Conservation (phyloP, 176 grass and related monocot species). For the Aegilops speltoides region DNA sequence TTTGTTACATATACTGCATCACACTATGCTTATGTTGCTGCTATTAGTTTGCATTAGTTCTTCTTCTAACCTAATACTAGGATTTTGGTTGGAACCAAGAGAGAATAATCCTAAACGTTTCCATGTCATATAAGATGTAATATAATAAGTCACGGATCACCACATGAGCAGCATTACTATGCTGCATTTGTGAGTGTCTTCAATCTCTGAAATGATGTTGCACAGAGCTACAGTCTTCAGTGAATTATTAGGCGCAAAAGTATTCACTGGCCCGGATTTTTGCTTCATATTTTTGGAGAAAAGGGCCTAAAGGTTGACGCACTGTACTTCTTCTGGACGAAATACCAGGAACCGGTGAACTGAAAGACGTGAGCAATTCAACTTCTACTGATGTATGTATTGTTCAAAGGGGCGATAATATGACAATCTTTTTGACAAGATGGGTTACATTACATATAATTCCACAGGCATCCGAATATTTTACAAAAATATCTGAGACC, state of each 20-base stretch:
- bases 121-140: neutral
- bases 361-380: neutral
- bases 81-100: conserved; percentile 7
- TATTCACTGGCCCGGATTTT: neutral
- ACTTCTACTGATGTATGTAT: neutral
- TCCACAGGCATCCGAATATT: conserved; percentile 3
- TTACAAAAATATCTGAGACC: no score
- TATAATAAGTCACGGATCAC: neutral
- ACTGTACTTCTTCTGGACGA: neutral
- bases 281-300: neutral
- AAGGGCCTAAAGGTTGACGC: conserved; percentile 8
- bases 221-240: conserved; percentile 11
- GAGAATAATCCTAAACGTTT: neutral
- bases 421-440: neutral
- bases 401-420: neutral
- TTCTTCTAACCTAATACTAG: conserved; percentile 6
- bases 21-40: neutral
- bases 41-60: neutral
- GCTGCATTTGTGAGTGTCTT: neutral
- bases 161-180: neutral
- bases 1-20: neutral
- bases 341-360: neutral
- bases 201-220: neutral
- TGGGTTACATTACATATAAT: neutral
- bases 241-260: conserved; percentile 12